Base-by-base conservation (phyloP, 768 basidiomycete species). In the Crassisporium funariophilum region DNA sequence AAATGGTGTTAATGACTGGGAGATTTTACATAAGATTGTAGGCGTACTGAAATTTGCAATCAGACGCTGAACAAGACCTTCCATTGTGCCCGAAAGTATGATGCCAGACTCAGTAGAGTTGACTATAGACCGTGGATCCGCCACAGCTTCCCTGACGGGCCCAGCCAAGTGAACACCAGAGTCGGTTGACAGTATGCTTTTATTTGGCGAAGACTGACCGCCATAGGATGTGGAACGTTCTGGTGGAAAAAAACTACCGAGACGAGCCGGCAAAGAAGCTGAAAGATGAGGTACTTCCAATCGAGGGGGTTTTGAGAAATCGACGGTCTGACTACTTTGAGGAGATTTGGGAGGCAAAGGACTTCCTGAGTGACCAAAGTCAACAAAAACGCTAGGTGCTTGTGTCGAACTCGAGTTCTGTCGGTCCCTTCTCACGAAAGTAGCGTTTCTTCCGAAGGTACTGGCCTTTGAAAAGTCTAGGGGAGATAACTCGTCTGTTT, bases 31-130 rank as follows among this genome's bases (percentile, higher is more conserved):
- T 3, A 35, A 27, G 5, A 50, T 8, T 7, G 23, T 4, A 22
- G 41, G 15, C 22, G 37, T 15, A 70, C 68, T 66, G 47, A 66
- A 67, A 42, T 64, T 58, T 17, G 55, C 57, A 39, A 73, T 69
- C 37, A 76, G 49, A 19, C 67, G 64, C 12, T 76, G 68, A 3
- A 76, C 60, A 19, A 76, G 50, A 9, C 73, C 76, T 49, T 73
- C 69, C 41, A 78, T 45, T 10, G 72, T 77, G 5, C 71, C 76
- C 8, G 71, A 65, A 13, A 53, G 53, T 3, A 78, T 69, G 3
- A 54, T 46, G 5, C 69, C 72, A 39, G 53, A 46, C 3, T 44
- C 41, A 6, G 50, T 54, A 12, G 63, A 35, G 42, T 69, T 52
- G 31, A 71, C 58, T 25, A 68, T 59, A 6, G 52, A 36, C 17